Evolutionary conservation across 257 asterid species (phyloP).

Genomic region (Ocimum tenuiflorum): DNA sequence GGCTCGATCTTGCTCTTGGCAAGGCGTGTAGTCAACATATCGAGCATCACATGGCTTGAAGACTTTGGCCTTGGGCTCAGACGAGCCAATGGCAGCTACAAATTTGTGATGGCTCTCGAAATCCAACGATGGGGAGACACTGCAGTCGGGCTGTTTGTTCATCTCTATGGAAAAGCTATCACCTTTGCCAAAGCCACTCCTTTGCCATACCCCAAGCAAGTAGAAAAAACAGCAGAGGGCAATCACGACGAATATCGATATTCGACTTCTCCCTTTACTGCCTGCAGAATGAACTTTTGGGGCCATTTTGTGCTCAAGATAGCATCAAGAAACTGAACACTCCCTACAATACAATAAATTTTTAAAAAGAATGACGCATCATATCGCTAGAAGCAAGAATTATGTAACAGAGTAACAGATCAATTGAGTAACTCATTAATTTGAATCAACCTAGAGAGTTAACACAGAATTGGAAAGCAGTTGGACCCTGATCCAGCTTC

Average conservation of each 20-base stretch:
- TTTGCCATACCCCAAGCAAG: constrained; percentile 77
- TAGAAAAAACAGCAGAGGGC: constrained; percentile 75
- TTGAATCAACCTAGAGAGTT: background rate
- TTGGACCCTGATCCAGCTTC: background rate
- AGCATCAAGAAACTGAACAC: constrained; percentile 33
- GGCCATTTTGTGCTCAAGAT: constrained; percentile 44
- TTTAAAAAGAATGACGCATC: constrained; percentile 11
- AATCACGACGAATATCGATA: constrained; percentile 51
- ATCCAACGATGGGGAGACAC: constrained; percentile 42
- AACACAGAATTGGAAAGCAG: background rate
- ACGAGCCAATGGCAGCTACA: constrained; percentile 46
- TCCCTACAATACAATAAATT: constrained; percentile 20
- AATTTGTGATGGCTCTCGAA: constrained; percentile 72
- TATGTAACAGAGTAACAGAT: constrained; percentile 12
- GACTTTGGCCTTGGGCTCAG: constrained; percentile 48
- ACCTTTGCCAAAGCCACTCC: constrained; percentile 85
- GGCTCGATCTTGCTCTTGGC: constrained; percentile 93
- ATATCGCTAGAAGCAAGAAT: background rate
- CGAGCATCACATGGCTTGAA: constrained; percentile 55
- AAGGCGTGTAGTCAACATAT: constrained; percentile 73
- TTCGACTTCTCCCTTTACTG: constrained; percentile 51
- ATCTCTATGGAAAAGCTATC: constrained; percentile 54
- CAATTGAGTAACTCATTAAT: background rate
- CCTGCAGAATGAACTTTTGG: constrained; percentile 46
- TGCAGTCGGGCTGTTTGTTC: constrained; percentile 54